Evolutionary conservation across 2,329 filamentous ascomycete species (phyloP), one percentile per base, ranked within the genome.

Genomic region (Pseudogymnoascus sp.): DNA sequence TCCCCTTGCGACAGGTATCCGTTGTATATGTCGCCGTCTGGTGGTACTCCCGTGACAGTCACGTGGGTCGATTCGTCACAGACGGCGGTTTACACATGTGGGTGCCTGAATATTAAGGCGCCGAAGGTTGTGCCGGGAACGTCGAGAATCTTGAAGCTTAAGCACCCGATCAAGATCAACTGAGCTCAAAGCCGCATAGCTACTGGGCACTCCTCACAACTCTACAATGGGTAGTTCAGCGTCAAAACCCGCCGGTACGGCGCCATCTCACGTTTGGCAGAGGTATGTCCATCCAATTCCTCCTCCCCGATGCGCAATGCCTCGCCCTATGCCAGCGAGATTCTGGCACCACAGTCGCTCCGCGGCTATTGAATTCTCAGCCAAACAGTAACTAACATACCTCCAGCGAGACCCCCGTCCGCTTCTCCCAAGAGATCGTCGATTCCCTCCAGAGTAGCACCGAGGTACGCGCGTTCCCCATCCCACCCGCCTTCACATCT

Each of bases 391-490:
- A 35, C 59, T 61, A 33, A 63, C 36, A 61, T 50, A 26, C 61
- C 44, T 63, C 64, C 70, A 86, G 82, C 70, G 79, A 84, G 67
- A 79, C 83, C 41, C 84, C 85, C 64, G 80, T 88, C 65, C 80
- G 82, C 68, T 87, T 96, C 75, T 96, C 92, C 67, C 86, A 90
- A 71, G 86, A 89, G 72, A 81, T 97, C 71, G 82, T 95, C 70
- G 87, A 96, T 71, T 85, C 87, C 64, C 81, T 97, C 64, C 90
- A 96, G 75, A 84, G 85, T 64, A 96, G 85, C 78, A 83, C 88
- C 69, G 92, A 97, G 85, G 92, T 96, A 82, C 71, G 77, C 68
- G 17, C 31, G 50, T 24, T 54, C 29, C 26, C 58, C 44, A 37
- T 41, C 36, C 33, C 47, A 61, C 9, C 13, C 17, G 44, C 33